phyloP scores from a whole-genome alignment of 1,139 yeast species.

The Geotrichum citri-aurantii region DNA sequence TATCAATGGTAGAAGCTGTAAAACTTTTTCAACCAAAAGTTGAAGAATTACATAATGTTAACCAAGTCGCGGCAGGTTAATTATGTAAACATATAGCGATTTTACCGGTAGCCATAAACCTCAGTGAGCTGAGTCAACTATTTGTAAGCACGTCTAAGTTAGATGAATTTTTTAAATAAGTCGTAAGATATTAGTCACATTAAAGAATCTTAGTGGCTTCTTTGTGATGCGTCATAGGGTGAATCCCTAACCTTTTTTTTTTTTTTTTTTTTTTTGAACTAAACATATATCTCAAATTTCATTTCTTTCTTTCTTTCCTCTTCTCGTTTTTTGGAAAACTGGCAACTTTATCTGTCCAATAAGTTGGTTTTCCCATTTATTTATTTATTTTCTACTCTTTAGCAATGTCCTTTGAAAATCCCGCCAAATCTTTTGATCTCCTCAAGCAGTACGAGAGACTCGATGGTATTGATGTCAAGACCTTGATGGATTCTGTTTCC shows the following conservation, averaged over 20 bases:
- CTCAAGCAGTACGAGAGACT: conserved; percentile 59
- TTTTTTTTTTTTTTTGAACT: not conserved
- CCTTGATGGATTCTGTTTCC: conserved; percentile 80
- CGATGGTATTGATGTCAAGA: conserved; percentile 81
- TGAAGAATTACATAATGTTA: no score
- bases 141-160: not conserved
- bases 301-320: conserved; percentile 10
- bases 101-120: no score
- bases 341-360: conserved; percentile 4
- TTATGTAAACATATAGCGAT: no score
- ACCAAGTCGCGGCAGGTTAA: no score
- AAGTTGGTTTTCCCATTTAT: conserved; percentile 13
- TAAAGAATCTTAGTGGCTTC: not conserved
- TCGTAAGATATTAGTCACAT: not conserved
- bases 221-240: not conserved
- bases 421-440: conserved; percentile 60
- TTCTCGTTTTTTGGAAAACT: conserved; percentile 19
- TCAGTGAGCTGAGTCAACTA: no score
- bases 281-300: not conserved
- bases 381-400: conserved; percentile 8
- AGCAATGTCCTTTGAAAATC: conserved; percentile 37
- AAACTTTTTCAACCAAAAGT: no score
- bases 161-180: not conserved
- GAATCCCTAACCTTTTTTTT: not conserved
- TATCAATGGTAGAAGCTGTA: no score